Conservation (phyloP, 2,329 filamentous ascomycete genomes). For the Microdochium nivale region DNA sequence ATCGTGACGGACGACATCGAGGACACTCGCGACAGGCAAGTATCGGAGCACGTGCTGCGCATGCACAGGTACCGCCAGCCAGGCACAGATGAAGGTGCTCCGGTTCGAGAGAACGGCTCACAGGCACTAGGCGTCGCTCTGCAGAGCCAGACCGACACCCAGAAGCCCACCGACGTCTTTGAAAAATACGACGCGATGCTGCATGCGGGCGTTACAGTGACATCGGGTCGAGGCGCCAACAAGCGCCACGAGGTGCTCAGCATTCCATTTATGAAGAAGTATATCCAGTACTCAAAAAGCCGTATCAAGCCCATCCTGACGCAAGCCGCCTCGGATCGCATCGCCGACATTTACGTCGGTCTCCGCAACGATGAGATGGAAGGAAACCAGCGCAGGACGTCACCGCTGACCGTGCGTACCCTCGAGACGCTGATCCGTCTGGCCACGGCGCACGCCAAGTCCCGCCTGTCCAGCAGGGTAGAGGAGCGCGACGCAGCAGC, state of each 20-base stretch:
- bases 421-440: slow-evolving; percentile 97
- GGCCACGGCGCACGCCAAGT: slow-evolving; percentile 90
- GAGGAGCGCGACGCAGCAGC: slow-evolving; percentile 83
- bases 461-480: slow-evolving; percentile 77
- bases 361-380: slow-evolving; percentile 94
- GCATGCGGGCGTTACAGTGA: slow-evolving; percentile 79
- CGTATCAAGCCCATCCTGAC: slow-evolving; percentile 85
- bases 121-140: slow-evolving; percentile 84
- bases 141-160: slow-evolving; percentile 65
- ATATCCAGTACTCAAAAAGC: slow-evolving; percentile 95
- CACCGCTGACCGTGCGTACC: slow-evolving; percentile 92
- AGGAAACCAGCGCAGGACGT: slow-evolving; percentile 86
- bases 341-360: slow-evolving; percentile 83
- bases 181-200: slow-evolving; percentile 97
- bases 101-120: slow-evolving; percentile 77
- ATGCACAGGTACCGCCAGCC: slow-evolving; percentile 95
- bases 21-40: slow-evolving; percentile 78
- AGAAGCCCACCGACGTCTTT: slow-evolving; percentile 76
- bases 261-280: slow-evolving; percentile 99
- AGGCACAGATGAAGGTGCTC: slow-evolving; percentile 87
- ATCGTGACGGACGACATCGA: slow-evolving; percentile 98
- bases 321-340: slow-evolving; percentile 84
- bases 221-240: slow-evolving; percentile 62
- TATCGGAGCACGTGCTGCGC: slow-evolving; percentile 92
- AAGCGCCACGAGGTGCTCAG: slow-evolving; percentile 82